Conservation (phyloP, 345 rosid species). For the Excoecaria cochinchinensis region DNA sequence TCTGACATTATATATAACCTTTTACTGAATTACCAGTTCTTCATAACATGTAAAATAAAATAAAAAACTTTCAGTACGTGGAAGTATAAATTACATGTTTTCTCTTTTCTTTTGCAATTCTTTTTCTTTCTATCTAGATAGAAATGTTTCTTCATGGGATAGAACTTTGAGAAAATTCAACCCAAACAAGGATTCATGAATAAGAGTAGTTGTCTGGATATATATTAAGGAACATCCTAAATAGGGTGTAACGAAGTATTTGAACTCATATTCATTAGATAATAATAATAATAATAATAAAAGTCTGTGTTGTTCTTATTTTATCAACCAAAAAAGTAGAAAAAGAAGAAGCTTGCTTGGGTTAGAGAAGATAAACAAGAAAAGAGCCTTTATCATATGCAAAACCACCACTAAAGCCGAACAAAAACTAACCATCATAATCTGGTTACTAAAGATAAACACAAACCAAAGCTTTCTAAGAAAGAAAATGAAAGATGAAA, state of each 20-base stretch:
- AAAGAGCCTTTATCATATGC: background rate
- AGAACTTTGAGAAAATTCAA: no score
- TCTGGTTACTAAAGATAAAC: background rate
- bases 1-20: background rate
- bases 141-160: background rate
- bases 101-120: no score
- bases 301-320: no score
- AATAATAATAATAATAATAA: no score
- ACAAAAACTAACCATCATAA: background rate
- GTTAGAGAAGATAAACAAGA: no score
- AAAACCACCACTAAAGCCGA: background rate
- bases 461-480: background rate
- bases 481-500: slow-evolving; percentile 17
- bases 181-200: no score
- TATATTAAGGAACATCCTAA: no score
- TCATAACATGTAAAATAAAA: background rate
- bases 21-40: background rate
- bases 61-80: background rate
- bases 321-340: no score
- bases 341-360: no score
- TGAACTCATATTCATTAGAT: no score
- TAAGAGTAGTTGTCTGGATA: no score
- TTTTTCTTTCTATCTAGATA: background rate
- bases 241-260: no score
- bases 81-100: background rate